phyloP scores from a whole-genome alignment of 1,284 basidiomycete genomes.

The Taiwanofungus camphoratus region DNA sequence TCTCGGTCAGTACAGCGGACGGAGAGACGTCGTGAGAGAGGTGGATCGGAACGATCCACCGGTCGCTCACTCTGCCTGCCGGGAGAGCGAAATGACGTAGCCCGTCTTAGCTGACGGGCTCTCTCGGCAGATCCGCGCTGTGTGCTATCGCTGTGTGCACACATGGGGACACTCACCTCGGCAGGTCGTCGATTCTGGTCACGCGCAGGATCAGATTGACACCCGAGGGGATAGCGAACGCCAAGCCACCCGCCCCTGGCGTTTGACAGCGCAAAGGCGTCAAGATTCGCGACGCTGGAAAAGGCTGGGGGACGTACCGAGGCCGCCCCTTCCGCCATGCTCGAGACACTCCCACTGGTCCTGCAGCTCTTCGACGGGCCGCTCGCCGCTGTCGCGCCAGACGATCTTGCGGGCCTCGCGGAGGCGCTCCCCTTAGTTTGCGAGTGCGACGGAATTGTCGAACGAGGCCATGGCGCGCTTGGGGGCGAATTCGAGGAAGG shows the following conservation, averaged over 20 bases:
- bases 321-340: conserved; percentile 69
- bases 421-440: conserved; percentile 70
- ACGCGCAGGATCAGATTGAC: conserved; percentile 76
- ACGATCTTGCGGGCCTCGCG: conserved; percentile 71
- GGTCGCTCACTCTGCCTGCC: no score
- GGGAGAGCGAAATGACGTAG: no score
- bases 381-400: conserved; percentile 81
- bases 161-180: no score
- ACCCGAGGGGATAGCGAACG: conserved; percentile 74
- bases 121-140: no score
- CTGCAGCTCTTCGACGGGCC: conserved; percentile 60
- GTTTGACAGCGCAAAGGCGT: neutral
- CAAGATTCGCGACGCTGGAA: no score
- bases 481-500: conserved; percentile 40
- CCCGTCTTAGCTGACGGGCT: no score
- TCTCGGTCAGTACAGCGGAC: no score
- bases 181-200: conserved; percentile 59
- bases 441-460: conserved; percentile 74
- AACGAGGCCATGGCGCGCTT: conserved; percentile 64
- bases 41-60: no score
- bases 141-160: no score
- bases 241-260: conserved; percentile 75
- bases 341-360: conserved; percentile 67
- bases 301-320: conserved; percentile 52
- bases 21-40: no score